phyloP scores from a whole-genome alignment of 169 alveolate genomes.

The Eimeria zaria region DNA sequence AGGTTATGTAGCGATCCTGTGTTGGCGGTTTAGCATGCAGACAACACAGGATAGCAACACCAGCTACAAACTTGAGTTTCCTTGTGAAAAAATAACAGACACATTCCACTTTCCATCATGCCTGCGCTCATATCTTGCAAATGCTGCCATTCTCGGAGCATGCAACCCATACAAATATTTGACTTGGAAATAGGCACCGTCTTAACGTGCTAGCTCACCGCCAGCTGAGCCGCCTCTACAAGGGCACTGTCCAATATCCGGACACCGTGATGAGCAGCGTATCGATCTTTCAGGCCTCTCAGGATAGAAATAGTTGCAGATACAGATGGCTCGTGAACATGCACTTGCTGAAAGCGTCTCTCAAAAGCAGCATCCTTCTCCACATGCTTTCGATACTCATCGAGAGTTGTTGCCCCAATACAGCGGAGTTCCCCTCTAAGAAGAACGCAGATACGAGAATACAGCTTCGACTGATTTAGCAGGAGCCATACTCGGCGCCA shows the following conservation, averaged over 20 bases:
- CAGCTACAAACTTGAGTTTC: background rate
- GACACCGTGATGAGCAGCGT: conserved; percentile 95
- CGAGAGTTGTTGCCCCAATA: conserved; percentile 96
- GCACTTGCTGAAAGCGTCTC: conserved; percentile 93
- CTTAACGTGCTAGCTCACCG: conserved; percentile 85
- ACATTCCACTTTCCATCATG: background rate
- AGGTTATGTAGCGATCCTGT: conserved; percentile 81
- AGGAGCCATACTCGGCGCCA: background rate
- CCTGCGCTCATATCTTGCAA: no score
- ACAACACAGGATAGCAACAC: background rate
- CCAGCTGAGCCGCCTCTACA: conserved; percentile 93
- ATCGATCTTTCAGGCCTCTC: conserved; percentile 94
- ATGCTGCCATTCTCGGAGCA: background rate
- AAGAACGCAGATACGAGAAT: background rate
- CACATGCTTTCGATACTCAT: conserved; percentile 94
- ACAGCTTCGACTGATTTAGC: background rate
- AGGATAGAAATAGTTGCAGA: conserved; percentile 94
- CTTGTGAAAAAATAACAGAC: no score
- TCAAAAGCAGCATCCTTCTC: conserved; percentile 96
- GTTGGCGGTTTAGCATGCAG: background rate
- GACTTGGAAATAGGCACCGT: background rate
- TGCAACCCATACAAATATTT: background rate
- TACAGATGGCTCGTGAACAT: conserved; percentile 94
- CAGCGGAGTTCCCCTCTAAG: conserved; percentile 78
- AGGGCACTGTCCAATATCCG: conserved; percentile 94